Base-by-base conservation (phyloP, 768 basidiomycete genomes). In the Russula dissimulans region DNA sequence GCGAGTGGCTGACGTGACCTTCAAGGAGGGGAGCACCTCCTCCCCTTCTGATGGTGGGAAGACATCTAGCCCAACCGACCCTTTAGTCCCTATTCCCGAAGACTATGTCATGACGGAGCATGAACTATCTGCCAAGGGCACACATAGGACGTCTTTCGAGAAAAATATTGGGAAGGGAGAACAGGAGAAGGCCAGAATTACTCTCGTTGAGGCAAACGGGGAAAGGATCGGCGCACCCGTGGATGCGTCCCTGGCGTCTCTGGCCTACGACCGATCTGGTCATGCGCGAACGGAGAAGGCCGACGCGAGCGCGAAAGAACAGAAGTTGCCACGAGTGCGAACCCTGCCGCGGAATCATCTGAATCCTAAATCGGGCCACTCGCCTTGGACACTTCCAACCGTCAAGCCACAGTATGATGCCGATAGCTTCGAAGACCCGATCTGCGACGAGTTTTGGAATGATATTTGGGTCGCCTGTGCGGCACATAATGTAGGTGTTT, bases 371-470 rank as follows among this genome's bases (percentile, higher is more conserved):
- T 71, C 78, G 4, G 77, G 78, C 17, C 75, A 73, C 43, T 83
- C 80, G 60, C 71, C 76, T 9, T 88, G 84, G 84, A 79, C 79
- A 39, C 72, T 89, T 57, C 83, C 84, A 1, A 83, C 81, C 0
- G 77, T 80, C 2, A 80, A 82, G n/a, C 92, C 92, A 5, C 73
- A 77, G 38, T 80, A 95, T 43, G 84, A 89, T 63, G 81, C 87
- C 1, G 73, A 89, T 59, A 84, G 81, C 36, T 94, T 99, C 63
- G 86, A 89, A 60, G 95, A 99, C 71, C 95, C 95, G 12, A 78
- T 98, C 42, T 81, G 77, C 65, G 91, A 95, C 60, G 74, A 71
- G 47, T 98, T 98, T 70, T 97, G 91, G 92, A 88, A 87, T 68
- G 79, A 88, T 61, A 80, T 89, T 41, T 99, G 97, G 95, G 78